Evolutionary conservation across 139 green algal genomes (phyloP).

Genomic region (Chlamydomonas sphaeroides): DNA sequence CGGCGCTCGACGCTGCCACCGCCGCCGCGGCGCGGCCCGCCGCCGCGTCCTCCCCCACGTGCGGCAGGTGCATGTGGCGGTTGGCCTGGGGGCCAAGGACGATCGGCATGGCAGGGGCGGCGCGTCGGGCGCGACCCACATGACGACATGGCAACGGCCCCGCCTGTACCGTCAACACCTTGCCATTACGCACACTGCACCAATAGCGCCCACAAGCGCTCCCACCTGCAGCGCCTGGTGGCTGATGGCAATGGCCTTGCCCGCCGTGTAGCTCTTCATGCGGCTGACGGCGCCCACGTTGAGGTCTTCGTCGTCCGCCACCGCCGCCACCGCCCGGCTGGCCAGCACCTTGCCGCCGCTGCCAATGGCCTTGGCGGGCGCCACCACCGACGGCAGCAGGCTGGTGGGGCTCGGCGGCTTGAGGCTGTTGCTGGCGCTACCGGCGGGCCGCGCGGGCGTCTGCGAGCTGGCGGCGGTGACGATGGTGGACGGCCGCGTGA

Average conservation of each 20-base stretch:
- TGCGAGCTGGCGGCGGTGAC: background rate
- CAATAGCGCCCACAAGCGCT: no score
- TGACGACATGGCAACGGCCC: no score
- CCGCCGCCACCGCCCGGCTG: conserved; percentile 13
- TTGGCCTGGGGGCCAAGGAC: no score
- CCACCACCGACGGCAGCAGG: background rate
- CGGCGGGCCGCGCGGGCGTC: background rate
- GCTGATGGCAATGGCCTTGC: conserved; percentile 38
- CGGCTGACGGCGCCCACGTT: conserved; percentile 8
- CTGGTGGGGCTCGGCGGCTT: no score
- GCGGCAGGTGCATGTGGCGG: conserved; percentile 35
- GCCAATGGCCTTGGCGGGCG: background rate
- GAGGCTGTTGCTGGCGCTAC: background rate
- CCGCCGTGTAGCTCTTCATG: conserved; percentile 40
- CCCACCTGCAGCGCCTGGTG: conserved; percentile 38
- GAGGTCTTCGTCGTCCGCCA: conserved; percentile 28
- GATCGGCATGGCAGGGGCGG: no score
- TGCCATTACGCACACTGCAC: no score
- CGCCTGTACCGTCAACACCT: no score
- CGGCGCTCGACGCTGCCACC: background rate
- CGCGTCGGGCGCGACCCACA: no score
- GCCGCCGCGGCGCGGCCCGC: background rate
- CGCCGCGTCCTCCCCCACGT: conserved; percentile 1
- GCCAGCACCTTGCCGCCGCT: background rate
- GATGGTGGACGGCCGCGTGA: background rate